These are phyloP conservation scores for Daphne laureola DNA, from an alignment of 441 rosid species.

Conservation along the genomic window DNA sequence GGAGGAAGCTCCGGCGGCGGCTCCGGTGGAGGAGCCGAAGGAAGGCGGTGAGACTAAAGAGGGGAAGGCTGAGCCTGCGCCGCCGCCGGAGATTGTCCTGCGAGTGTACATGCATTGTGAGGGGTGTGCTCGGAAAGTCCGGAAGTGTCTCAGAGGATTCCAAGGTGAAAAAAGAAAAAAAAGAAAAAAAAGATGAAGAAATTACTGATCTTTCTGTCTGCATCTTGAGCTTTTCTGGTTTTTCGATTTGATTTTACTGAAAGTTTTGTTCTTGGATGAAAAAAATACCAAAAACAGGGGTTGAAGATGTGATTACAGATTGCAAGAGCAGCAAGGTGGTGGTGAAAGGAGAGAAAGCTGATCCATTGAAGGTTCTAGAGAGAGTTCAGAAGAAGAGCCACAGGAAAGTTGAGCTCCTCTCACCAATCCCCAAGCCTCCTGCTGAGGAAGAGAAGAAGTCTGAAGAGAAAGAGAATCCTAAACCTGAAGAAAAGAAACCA, in stretches of 20 bases:
- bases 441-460: conserved; percentile 43
- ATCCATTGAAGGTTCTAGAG: conserved; percentile 44
- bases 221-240: not conserved
- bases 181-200: not conserved
- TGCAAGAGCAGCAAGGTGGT: conserved; percentile 41
- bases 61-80: conserved; percentile 20
- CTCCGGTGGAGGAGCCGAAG: conserved; percentile 14
- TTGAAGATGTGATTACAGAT: conserved; percentile 47
- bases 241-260: not conserved
- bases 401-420: conserved; percentile 48
- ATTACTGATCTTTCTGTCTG: not conserved
- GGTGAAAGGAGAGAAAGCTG: conserved; percentile 58
- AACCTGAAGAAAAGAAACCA: conserved; percentile 67
- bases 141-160: conserved; percentile 43
- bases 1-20: conserved; percentile 12
- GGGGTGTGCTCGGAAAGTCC: conserved; percentile 61
- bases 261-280: not conserved
- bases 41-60: conserved; percentile 27
- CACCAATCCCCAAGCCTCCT: conserved; percentile 63
- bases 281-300: conserved; percentile 21
- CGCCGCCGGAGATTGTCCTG: conserved; percentile 37
- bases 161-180: conserved; percentile 27
- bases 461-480: conserved; percentile 50
- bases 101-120: conserved; percentile 66
- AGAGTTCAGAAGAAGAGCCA: conserved; percentile 50